Evolutionary conservation across 352 stramenopile species (phyloP), one percentile per base, ranked within the genome.

Genomic region (Phytophthora palmivora): DNA sequence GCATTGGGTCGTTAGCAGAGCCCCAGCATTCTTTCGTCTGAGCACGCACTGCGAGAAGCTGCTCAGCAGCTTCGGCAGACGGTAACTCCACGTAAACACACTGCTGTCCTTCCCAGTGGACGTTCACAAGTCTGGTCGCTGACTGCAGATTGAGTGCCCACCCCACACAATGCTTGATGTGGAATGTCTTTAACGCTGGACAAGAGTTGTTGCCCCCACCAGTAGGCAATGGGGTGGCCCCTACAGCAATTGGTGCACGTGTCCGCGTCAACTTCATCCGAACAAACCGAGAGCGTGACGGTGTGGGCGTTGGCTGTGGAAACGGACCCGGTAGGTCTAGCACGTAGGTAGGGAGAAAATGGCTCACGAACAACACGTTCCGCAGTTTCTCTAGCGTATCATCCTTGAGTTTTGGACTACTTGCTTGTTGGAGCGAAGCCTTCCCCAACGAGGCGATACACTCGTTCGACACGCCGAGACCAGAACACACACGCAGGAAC

Each of bases 91-190:
- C 57, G 53, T 80, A 87, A 38, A 87, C 78, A 18, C 68, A 76
- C 28, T 76, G 57, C 15, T 72, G 63, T 46, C 76, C 76, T 52
- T 85, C 76, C 78, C 78, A 89, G 32, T 87, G 60, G 22, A 89
- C 74, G 24, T 76, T 67, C 22, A 79, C 54, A 5, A 76, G 62
- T 51, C 77, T 53, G 9, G 42, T 78, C 15, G 63, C 58, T 9
- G 74, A 72, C 39, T 73, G 62, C 18, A 91, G 54, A 46, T 79
- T 75, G 26, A 92, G 44, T 5, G 66, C 72, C 70, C 74, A 81
- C 0, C 65, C 63, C 8, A 94, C 69, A 63, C 80, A 91, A 24
- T 89, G 82, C 56, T 93, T 86, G 60, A 93, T 89, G 56, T 91
- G 84, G 54, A 88, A 88, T 19, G 69, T 79, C 66, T 88, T 88